These are phyloP conservation scores for Teratosphaeria viscida DNA, from an alignment of 2,329 filamentous ascomycete species.

Conservation along the genomic window DNA sequence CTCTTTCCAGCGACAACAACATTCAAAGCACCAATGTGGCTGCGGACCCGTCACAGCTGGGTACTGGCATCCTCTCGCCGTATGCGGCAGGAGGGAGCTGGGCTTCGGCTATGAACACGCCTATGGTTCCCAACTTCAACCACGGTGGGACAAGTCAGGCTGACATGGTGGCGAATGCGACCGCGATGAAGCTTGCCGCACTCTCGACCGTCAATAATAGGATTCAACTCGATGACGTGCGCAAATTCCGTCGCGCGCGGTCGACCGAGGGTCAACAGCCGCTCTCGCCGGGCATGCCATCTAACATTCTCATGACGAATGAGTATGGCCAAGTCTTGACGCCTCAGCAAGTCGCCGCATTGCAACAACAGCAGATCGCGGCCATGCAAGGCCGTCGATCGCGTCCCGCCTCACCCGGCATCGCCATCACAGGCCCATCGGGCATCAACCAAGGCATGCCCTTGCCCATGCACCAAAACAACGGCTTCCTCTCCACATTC, in stretches of 20 bases:
- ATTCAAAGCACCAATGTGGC: conserved; percentile 78
- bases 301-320: conserved; percentile 80
- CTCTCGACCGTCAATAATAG: conserved; percentile 97
- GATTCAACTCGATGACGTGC: conserved; percentile 90
- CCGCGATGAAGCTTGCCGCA: conserved; percentile 96
- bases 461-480: conserved; percentile 80
- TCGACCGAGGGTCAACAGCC: conserved; percentile 72
- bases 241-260: conserved; percentile 84
- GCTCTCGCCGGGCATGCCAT: conserved; percentile 51
- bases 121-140: conserved; percentile 80
- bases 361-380: conserved; percentile 68
- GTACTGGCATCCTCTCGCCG: conserved; percentile 73
- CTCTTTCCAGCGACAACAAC: conserved; percentile 54
- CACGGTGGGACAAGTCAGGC: conserved; percentile 58
- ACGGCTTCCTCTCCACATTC: conserved; percentile 85
- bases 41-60: conserved; percentile 48
- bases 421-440: conserved; percentile 60
- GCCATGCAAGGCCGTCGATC: conserved; percentile 72
- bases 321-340: conserved; percentile 81
- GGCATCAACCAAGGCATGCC: conserved; percentile 54
- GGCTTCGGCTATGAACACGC: conserved; percentile 97
- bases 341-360: conserved; percentile 40
- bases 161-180: conserved; percentile 97
- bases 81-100: conserved; percentile 80
- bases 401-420: conserved; percentile 77